Conservation (phyloP, 2,329 filamentous ascomycete genomes). For the Neodidymelliopsis sp. region DNA sequence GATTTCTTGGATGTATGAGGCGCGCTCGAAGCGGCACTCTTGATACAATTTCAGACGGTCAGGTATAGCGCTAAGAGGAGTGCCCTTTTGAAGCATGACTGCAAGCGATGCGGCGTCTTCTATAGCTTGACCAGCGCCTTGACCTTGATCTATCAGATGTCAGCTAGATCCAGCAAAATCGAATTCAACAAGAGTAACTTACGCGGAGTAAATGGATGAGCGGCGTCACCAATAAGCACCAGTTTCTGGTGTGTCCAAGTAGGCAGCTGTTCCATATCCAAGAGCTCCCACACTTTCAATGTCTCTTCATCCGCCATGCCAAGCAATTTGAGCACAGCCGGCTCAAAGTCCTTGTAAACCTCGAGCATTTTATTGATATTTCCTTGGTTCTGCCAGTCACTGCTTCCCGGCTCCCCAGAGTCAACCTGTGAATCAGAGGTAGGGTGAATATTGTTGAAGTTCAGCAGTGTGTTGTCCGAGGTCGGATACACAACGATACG, state of each 20-base stretch:
- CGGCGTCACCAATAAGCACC: constrained; percentile 70
- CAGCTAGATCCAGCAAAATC: neutral
- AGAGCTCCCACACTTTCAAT: constrained; percentile 48
- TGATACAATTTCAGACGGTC: constrained; percentile 67
- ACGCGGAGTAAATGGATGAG: constrained; percentile 72
- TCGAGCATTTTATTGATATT: constrained; percentile 50
- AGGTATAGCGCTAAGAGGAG: constrained; percentile 56
- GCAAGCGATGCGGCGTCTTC: constrained; percentile 70
- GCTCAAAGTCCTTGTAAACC: constrained; percentile 50
- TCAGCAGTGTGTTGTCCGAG: constrained; percentile 55
- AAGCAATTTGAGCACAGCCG: constrained; percentile 46
- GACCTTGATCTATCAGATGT: constrained; percentile 58
- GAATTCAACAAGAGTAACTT: constrained; percentile 26
- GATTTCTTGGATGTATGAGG: constrained; percentile 64
- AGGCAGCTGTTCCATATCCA: constrained; percentile 67
- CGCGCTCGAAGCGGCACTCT: constrained; percentile 64
- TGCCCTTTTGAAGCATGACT: constrained; percentile 61
- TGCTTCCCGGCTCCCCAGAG: constrained; percentile 13
- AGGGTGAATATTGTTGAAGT: constrained; percentile 56
- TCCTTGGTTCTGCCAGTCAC: constrained; percentile 49
- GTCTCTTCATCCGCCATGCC: constrained; percentile 49
- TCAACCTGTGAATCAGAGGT: constrained; percentile 39
- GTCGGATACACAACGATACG: constrained; percentile 59
- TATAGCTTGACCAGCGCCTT: constrained; percentile 70
- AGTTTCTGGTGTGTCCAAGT: constrained; percentile 63